Conservation (phyloP, 2,329 filamentous ascomycete genomes). For the Cladosporium halotolerans region DNA sequence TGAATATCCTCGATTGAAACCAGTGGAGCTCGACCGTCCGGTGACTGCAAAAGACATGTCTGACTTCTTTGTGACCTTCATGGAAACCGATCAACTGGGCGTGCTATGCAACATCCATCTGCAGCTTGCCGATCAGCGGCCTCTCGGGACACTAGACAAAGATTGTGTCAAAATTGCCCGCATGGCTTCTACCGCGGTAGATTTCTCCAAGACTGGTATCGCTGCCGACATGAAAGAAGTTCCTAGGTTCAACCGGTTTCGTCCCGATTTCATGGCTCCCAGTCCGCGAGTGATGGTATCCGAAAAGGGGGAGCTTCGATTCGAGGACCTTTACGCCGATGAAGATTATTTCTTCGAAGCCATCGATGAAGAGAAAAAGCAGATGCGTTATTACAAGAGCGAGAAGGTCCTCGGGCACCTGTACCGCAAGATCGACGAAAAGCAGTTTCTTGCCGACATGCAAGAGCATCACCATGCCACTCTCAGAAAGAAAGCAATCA, state of each 20-base stretch:
- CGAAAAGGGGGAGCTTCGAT: slow-evolving; percentile 42
- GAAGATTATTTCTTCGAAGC: slow-evolving; percentile 37
- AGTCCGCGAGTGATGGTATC: slow-evolving; percentile 40
- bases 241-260: slow-evolving; percentile 33
- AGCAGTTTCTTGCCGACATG: slow-evolving; percentile 54
- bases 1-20: slow-evolving; percentile 58
- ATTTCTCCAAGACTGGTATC: slow-evolving; percentile 53
- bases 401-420: slow-evolving; percentile 63
- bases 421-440: slow-evolving; percentile 68
- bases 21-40: slow-evolving; percentile 53
- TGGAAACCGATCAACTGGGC: slow-evolving; percentile 47
- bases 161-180: slow-evolving; percentile 35
- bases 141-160: slow-evolving; percentile 26
- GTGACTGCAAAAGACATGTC: slow-evolving; percentile 64
- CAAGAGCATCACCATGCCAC: slow-evolving; percentile 18
- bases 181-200: slow-evolving; percentile 34
- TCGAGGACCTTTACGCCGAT: slow-evolving; percentile 40
- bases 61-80: slow-evolving; percentile 73
- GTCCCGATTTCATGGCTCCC: slow-evolving; percentile 51
- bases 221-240: slow-evolving; percentile 42
- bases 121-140: slow-evolving; percentile 34
- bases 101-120: slow-evolving; percentile 38
- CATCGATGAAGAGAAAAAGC: slow-evolving; percentile 21
- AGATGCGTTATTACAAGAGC: slow-evolving; percentile 58
- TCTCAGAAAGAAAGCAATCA: slow-evolving; percentile 6